phyloP scores from a whole-genome alignment of 1,284 basidiomycete genomes.

The Boletus smithii region DNA sequence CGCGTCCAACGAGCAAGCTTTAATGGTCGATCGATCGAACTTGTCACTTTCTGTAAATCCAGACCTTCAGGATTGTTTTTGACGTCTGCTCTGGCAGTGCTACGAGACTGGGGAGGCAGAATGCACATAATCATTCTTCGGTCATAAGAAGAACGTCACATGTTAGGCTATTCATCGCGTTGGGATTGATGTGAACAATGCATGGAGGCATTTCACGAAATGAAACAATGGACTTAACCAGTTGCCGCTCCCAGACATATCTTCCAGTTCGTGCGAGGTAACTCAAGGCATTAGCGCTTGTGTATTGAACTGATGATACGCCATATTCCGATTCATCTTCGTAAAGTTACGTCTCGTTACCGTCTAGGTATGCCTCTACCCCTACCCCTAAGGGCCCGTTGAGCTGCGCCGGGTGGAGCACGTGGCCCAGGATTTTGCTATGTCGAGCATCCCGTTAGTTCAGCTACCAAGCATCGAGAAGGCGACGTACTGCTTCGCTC shows the following conservation, averaged over 20 bases:
- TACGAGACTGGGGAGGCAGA: no score
- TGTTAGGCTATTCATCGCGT: no score
- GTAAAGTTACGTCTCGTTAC: slow-evolving; percentile 39
- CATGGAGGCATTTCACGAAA: background rate
- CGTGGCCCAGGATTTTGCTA: slow-evolving; percentile 75
- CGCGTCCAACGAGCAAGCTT: no score
- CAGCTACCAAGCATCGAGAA: slow-evolving; percentile 4
- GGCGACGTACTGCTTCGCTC: slow-evolving; percentile 73
- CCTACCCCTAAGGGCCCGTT: slow-evolving; percentile 78
- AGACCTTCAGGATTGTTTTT: no score
- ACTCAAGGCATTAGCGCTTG: slow-evolving; percentile 4
- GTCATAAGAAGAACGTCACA: no score
- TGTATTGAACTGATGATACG: slow-evolving; percentile 19
- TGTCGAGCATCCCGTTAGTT: slow-evolving; percentile 13
- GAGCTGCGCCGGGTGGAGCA: slow-evolving; percentile 80
- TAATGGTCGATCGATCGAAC: no score
- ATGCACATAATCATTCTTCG: no score
- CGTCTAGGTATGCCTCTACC: slow-evolving; percentile 75
- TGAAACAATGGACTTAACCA: no score
- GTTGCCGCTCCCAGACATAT: background rate
- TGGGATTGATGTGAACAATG: no score
- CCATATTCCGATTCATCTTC: slow-evolving; percentile 9
- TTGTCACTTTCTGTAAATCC: no score
- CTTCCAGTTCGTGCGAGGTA: background rate
- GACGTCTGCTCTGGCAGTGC: no score